Evolutionary conservation across 2,329 filamentous ascomycete species (phyloP).

Genomic region (Trichoderma sp.): DNA sequence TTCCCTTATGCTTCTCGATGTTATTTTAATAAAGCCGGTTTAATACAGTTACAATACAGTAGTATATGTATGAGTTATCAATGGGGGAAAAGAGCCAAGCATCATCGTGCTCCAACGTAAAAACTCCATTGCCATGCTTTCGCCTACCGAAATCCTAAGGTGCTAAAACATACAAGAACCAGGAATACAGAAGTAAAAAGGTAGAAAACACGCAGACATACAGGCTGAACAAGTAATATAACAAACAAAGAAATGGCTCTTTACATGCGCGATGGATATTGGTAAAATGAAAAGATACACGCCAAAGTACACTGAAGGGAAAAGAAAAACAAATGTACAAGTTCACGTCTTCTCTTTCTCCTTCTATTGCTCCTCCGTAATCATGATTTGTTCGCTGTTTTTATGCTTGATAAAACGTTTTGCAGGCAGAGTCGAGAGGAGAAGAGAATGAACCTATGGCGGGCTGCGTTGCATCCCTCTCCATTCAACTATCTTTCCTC

Average conservation of each 20-base stretch:
- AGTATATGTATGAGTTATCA: too few relatives aligned
- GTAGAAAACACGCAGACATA: neutral
- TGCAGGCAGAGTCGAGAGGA: too few relatives aligned
- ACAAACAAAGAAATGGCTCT: neutral
- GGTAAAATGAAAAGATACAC: neutral
- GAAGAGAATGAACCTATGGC: neutral
- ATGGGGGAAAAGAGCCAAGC: too few relatives aligned
- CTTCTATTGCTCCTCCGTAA: neutral
- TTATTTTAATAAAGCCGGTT: too few relatives aligned
- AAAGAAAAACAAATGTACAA: neutral
- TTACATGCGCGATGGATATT: neutral
- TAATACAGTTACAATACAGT: too few relatives aligned
- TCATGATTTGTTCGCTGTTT: neutral
- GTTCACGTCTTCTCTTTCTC: neutral
- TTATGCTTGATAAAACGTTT: neutral
- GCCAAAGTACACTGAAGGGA: neutral
- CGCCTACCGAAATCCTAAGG: neutral
- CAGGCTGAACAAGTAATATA: neutral
- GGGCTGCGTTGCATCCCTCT: neutral
- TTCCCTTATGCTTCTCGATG: too few relatives aligned
- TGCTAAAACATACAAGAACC: neutral
- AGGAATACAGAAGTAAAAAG: neutral
- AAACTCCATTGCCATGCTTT: slow-evolving; percentile 21
- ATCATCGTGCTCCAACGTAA: too few relatives aligned
- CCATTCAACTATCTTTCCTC: slow-evolving; percentile 34